phyloP scores from a whole-genome alignment of 352 stramenopile species.

The Saprolegnia parasitica region DNA sequence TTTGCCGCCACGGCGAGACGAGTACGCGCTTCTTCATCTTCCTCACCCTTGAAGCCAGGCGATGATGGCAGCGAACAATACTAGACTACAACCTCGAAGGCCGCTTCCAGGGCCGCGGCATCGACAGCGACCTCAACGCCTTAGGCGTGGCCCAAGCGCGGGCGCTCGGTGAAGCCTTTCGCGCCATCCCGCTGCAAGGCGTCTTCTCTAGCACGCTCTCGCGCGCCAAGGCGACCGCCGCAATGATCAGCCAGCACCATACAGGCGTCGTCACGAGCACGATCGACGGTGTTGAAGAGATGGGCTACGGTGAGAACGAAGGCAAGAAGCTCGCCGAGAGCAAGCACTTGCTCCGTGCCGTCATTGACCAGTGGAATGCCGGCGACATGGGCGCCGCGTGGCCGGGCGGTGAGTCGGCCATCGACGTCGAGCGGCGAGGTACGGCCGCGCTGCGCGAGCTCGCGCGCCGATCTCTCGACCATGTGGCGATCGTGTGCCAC shows the following conservation, averaged over 20 bases:
- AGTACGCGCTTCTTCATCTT: neutral
- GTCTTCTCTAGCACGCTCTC: slow-evolving; percentile 62
- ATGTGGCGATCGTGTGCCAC: slow-evolving; percentile 74
- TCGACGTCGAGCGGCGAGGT: slow-evolving; percentile 59
- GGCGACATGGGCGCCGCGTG: slow-evolving; percentile 50
- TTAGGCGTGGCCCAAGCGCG: slow-evolving; percentile 50
- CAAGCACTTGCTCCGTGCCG: slow-evolving; percentile 38
- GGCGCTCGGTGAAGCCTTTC: slow-evolving; percentile 53
- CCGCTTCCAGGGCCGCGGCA: slow-evolving; percentile 71
- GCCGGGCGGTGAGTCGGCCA: slow-evolving; percentile 58
- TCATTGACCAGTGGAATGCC: slow-evolving; percentile 54
- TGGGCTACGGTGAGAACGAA: slow-evolving; percentile 75
- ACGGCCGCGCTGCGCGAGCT: slow-evolving; percentile 35
- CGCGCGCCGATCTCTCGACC: slow-evolving; percentile 38
- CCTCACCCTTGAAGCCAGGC: neutral
- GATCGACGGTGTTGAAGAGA: slow-evolving; percentile 67
- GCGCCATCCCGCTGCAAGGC: slow-evolving; percentile 49
- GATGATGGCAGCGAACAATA: neutral
- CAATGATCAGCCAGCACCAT: slow-evolving; percentile 4
- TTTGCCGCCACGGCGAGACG: slow-evolving; percentile 76
- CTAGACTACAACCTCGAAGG: slow-evolving; percentile 65
- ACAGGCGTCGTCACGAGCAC: slow-evolving; percentile 39
- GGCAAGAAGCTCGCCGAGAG: slow-evolving; percentile 51
- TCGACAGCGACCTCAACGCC: slow-evolving; percentile 71
- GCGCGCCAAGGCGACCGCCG: slow-evolving; percentile 43